Evolutionary conservation across 192 early-diverging fungal species (phyloP).

Genomic region (Linnemannia schmuckeri): DNA sequence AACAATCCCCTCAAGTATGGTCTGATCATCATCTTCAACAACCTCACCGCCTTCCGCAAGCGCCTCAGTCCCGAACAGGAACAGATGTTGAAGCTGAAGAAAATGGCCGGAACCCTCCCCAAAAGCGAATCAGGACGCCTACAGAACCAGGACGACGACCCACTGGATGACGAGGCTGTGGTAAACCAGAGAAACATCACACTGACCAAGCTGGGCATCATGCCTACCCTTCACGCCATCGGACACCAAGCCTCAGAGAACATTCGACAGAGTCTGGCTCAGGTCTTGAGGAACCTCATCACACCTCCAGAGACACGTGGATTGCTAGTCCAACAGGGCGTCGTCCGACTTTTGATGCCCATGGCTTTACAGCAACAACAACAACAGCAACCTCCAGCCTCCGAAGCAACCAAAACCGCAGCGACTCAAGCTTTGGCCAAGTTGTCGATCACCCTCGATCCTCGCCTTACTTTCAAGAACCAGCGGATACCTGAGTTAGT

Average conservation of each 20-base stretch:
- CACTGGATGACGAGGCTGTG: conserved; percentile 69
- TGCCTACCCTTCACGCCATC: conserved; percentile 67
- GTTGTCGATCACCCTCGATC: conserved; percentile 92
- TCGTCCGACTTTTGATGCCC: conserved; percentile 71
- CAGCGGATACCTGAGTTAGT: conserved; percentile 77
- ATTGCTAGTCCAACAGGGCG: conserved; percentile 86
- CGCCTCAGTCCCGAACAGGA: conserved; percentile 84
- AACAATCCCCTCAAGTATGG: conserved; percentile 77
- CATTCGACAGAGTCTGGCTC: conserved; percentile 73
- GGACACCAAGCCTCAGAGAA: conserved; percentile 68
- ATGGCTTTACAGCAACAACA: conserved; percentile 50
- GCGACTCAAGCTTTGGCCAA: conserved; percentile 92
- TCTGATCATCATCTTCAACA: conserved; percentile 78
- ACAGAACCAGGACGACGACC: conserved; percentile 59
- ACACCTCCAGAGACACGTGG: conserved; percentile 80
- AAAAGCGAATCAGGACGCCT: conserved; percentile 54
- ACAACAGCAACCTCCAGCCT: conserved; percentile 22
- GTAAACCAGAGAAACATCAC: conserved; percentile 70
- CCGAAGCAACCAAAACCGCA: conserved; percentile 53
- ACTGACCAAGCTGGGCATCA: conserved; percentile 71
- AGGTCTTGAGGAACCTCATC: conserved; percentile 78
- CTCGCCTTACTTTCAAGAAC: conserved; percentile 86
- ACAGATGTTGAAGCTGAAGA: conserved; percentile 82
- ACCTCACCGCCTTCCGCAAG: conserved; percentile 79
- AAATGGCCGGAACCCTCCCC: conserved; percentile 62